Base-by-base conservation (phyloP, 345 rosid genomes). In the Triadica sebifera region DNA sequence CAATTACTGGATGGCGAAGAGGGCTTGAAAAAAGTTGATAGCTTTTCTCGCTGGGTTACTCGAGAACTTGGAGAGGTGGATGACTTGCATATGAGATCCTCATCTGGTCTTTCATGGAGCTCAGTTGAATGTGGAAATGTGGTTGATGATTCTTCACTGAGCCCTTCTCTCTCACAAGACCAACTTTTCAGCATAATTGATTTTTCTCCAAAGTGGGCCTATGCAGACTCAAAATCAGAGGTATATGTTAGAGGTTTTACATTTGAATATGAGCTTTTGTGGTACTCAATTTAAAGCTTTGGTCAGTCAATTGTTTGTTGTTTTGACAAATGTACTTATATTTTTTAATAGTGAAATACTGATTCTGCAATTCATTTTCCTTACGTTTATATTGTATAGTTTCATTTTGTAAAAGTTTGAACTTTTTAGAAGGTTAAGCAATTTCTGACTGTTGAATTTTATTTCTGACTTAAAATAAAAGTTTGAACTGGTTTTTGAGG, bases 121-220 rank as follows among this genome's bases (percentile, higher is more conserved):
- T 51, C 87, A 46, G 92, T 81, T 67, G 97, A 91, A 17, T 84
- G 89, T 84, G 97, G 81, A 65, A 88, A 84, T 78, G 90, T 81
- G 49, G 86, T 69, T 52, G 90, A 86, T 56, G 91, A 84, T 60
- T 67, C 88, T 66, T 82, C 93, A 38, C 79, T 91, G 83, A 85
- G 94, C 82, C 98, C 97, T 70, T 91, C 94, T 71, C 86, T 93
- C 74, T 86, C 97, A 50, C 93, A 87, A 75, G 94, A 91, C 69
- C 98, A 93, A 80, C 97, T 85, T 70, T 93, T 90, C 82, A 91
- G 93, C 82, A 90, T 93, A 64, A 76, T 77, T 65, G 91, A 91
- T 74, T 88, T 87, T 81, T 85, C 93, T 45, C 98, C 98, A 6
- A 91, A 93, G 75, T 87, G 91, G 89, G 85, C 91, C 19, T 85